Conservation (phyloP, 1,284 basidiomycete genomes). For the Malassezia restricta region DNA sequence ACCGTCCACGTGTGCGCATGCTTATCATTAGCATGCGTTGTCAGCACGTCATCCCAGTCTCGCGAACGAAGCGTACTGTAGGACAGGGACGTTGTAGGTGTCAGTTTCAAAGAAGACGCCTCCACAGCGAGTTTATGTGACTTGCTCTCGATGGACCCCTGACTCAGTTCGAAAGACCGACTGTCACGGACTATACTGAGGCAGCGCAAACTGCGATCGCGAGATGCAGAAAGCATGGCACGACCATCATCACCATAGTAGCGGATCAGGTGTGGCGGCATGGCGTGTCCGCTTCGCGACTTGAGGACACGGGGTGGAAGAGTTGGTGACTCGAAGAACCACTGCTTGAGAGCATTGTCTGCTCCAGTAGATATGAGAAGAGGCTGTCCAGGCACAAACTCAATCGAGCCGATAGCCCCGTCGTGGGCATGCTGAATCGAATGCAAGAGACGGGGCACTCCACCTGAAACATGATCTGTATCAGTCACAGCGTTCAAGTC, state of each 20-base stretch:
- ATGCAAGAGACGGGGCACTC: constrained; percentile 28
- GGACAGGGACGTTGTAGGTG: constrained; percentile 63
- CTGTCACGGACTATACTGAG: constrained; percentile 66
- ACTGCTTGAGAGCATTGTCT: constrained; percentile 56
- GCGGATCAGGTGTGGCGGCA: constrained; percentile 78
- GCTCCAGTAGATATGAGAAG: constrained; percentile 29
- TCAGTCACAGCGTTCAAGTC: constrained; percentile 27
- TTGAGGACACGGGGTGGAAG: constrained; percentile 66
- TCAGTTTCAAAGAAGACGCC: constrained; percentile 51
- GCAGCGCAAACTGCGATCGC: constrained; percentile 72
- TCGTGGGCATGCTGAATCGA: constrained; percentile 42
- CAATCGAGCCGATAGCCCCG: constrained; percentile 28
- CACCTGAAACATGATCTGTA: background rate
- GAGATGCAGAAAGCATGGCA: constrained; percentile 56
- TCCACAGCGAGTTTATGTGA: constrained; percentile 68
- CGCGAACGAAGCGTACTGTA: constrained; percentile 70
- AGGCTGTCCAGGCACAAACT: constrained; percentile 34
- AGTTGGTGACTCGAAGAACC: constrained; percentile 72
- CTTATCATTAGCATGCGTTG: constrained; percentile 61
- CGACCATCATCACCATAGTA: constrained; percentile 96
- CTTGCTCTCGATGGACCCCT: constrained; percentile 68
- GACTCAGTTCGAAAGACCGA: constrained; percentile 68
- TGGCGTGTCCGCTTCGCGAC: constrained; percentile 78
- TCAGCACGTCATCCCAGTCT: constrained; percentile 95
- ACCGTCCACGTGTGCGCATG: constrained; percentile 34